Evolutionary conservation across 179 eudicot species (phyloP).

Genomic region (Patellifolia procumbens): DNA sequence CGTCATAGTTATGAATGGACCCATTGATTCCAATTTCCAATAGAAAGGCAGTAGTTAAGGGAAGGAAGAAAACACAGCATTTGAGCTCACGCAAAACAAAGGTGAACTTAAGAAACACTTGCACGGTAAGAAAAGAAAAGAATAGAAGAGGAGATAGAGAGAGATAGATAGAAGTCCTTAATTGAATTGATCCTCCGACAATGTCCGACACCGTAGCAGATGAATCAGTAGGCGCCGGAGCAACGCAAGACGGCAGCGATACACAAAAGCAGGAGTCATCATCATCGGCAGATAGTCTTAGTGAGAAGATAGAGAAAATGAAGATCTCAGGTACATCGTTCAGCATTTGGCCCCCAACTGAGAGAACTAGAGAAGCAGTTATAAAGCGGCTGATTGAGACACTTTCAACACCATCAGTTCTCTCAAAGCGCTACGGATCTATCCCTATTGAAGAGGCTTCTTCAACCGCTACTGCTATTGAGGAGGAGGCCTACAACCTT

Average conservation of each 20-base stretch:
- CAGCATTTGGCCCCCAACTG: conserved; percentile 91
- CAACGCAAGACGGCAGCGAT: conserved; percentile 6
- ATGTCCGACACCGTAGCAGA: conserved; percentile 22
- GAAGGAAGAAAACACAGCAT: too few relatives aligned
- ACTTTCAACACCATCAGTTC: conserved; percentile 67
- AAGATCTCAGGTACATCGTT: conserved; percentile 55
- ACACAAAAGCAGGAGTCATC: conserved; percentile 13
- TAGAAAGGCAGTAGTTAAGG: too few relatives aligned
- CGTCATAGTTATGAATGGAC: too few relatives aligned
- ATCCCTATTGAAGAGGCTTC: conserved; percentile 58
- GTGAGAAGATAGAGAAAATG: conserved; percentile 35
- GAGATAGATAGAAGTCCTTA: too few relatives aligned
- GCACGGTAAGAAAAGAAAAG: too few relatives aligned
- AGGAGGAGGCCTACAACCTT: conserved; percentile 55
- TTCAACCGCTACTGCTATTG: conserved; percentile 48
- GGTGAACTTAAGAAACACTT: too few relatives aligned
- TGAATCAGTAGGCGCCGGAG: conserved; percentile 20
- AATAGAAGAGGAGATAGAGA: too few relatives aligned
- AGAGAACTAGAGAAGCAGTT: conserved; percentile 89
- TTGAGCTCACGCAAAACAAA: too few relatives aligned
- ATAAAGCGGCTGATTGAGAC: conserved; percentile 68
- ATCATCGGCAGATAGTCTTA: conserved; percentile 16
- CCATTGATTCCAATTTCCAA: too few relatives aligned
- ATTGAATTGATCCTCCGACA: too few relatives aligned
- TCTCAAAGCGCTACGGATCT: conserved; percentile 86